Conservation (phyloP, 2,329 filamentous ascomycete genomes). For the Grosmannia clavigera region DNA sequence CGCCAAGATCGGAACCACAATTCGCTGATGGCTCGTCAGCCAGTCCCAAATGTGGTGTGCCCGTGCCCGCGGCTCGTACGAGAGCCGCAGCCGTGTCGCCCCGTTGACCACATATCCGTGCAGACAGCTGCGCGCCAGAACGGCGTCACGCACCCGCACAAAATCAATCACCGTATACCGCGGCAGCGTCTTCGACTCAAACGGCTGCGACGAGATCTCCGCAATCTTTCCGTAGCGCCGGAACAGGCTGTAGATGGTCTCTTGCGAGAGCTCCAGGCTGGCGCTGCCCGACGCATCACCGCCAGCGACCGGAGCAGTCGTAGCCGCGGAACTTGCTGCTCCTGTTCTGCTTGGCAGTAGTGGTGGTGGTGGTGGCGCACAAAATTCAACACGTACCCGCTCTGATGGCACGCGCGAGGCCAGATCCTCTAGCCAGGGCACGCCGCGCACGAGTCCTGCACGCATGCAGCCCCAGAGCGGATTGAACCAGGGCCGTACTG, state of each 20-base stretch:
- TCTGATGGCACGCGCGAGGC: conserved; percentile 62
- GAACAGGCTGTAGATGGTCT: conserved; percentile 77
- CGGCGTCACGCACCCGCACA: conserved; percentile 56
- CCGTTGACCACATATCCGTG: conserved; percentile 64
- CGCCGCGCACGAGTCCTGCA: conserved; percentile 63
- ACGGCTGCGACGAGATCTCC: conserved; percentile 71
- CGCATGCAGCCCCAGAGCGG: conserved; percentile 57
- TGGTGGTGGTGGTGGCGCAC: conserved; percentile 46
- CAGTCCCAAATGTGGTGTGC: conserved; percentile 74
- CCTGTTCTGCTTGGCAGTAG: not conserved
- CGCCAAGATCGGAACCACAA: conserved; percentile 73
- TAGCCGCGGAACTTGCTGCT: not conserved
- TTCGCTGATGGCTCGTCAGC: conserved; percentile 73
- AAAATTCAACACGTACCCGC: conserved; percentile 72
- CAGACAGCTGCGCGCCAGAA: conserved; percentile 85
- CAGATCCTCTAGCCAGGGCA: conserved; percentile 90
- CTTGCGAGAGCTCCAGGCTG: conserved; percentile 70
- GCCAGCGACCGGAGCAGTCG: not conserved
- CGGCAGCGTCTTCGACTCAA: conserved; percentile 75
- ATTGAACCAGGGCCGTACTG: conserved; percentile 81
- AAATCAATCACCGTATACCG: conserved; percentile 75
- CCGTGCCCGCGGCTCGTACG: conserved; percentile 71
- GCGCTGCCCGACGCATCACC: conserved; percentile 37
- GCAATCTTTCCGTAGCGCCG: conserved; percentile 81
- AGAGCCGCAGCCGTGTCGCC: conserved; percentile 58